Evolutionary conservation across 2,329 filamentous ascomycete species (phyloP).

Genomic region (Dendryphion nanum): DNA sequence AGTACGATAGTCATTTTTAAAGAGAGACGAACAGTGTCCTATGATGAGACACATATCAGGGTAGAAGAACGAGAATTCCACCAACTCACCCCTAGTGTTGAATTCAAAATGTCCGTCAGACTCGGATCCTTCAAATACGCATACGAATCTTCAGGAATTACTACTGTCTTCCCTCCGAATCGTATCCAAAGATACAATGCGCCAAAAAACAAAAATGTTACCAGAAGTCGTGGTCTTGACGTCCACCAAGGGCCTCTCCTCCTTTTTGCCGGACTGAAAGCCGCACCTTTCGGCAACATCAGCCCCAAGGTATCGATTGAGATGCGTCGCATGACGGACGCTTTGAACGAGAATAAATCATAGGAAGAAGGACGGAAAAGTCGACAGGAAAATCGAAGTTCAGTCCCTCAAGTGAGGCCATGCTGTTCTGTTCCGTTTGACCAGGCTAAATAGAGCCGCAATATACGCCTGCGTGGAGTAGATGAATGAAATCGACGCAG

Average conservation of each 20-base stretch:
- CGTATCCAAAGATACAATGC: slow-evolving; percentile 22
- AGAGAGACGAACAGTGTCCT: too few relatives aligned
- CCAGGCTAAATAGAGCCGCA: slow-evolving; percentile 31
- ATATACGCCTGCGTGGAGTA: slow-evolving; percentile 15
- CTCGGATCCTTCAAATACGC: slow-evolving; percentile 20
- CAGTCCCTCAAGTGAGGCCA: slow-evolving; percentile 14
- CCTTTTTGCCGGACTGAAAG: slow-evolving; percentile 18
- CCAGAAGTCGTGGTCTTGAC: slow-evolving; percentile 21
- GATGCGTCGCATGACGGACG: slow-evolving; percentile 22
- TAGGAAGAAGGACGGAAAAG: background rate
- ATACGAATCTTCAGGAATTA: slow-evolving; percentile 23
- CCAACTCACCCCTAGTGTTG: slow-evolving; percentile 26
- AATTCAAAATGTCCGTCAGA: slow-evolving; percentile 24
- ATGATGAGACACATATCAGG: too few relatives aligned
- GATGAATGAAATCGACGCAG: slow-evolving; percentile 10
- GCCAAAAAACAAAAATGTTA: slow-evolving; percentile 21
- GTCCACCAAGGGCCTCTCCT: slow-evolving; percentile 16
- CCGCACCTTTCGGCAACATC: slow-evolving; percentile 15
- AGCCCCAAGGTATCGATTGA: slow-evolving; percentile 29
- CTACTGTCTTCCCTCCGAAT: slow-evolving; percentile 8
- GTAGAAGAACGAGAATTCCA: too few relatives aligned
- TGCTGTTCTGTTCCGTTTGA: slow-evolving; percentile 15
- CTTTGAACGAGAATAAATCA: background rate
- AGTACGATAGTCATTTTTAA: too few relatives aligned
- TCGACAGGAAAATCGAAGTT: background rate